Conservation (phyloP, 2,329 filamentous ascomycete genomes). For the Colletotrichum theobromicola region DNA sequence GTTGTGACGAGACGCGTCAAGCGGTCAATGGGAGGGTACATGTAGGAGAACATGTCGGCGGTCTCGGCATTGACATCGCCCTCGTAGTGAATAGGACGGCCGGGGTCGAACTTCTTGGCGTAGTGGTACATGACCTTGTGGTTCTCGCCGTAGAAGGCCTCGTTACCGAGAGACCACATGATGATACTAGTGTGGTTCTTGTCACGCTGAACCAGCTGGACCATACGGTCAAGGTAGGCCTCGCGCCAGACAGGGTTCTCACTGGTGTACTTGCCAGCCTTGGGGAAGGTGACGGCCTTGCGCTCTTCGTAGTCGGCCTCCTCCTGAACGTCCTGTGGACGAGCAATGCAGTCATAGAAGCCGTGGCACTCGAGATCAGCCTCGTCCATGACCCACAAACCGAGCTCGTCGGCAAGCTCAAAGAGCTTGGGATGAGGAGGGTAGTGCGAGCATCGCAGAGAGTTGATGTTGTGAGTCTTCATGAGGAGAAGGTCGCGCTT, state of each 20-base stretch:
- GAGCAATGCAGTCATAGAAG: constrained; percentile 54
- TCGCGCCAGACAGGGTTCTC: constrained; percentile 66
- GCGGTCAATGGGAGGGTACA: constrained; percentile 64
- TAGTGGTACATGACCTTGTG: constrained; percentile 72
- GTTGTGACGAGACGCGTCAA: constrained; percentile 51
- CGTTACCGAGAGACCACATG: constrained; percentile 77
- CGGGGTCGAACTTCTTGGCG: constrained; percentile 61
- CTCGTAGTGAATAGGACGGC: constrained; percentile 70
- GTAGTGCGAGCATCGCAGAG: constrained; percentile 72
- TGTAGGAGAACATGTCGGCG: constrained; percentile 71
- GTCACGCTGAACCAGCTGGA: constrained; percentile 69
- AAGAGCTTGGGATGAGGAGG: constrained; percentile 66
- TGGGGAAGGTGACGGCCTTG: constrained; percentile 58
- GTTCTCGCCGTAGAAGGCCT: constrained; percentile 74
- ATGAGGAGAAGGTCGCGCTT: constrained; percentile 67
- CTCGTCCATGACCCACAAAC: constrained; percentile 64
- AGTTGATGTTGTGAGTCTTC: constrained; percentile 76
- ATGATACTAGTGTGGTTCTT: constrained; percentile 75
- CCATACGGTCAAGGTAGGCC: constrained; percentile 71
- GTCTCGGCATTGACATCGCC: constrained; percentile 64
- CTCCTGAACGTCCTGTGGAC: constrained; percentile 57
- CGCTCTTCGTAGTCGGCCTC: constrained; percentile 65
- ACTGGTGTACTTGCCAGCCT: constrained; percentile 63
- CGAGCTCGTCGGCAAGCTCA: constrained; percentile 68
- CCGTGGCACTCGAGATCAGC: constrained; percentile 60